phyloP scores from a whole-genome alignment of 2,329 filamentous ascomycete species.

The Xylaria sp. region DNA sequence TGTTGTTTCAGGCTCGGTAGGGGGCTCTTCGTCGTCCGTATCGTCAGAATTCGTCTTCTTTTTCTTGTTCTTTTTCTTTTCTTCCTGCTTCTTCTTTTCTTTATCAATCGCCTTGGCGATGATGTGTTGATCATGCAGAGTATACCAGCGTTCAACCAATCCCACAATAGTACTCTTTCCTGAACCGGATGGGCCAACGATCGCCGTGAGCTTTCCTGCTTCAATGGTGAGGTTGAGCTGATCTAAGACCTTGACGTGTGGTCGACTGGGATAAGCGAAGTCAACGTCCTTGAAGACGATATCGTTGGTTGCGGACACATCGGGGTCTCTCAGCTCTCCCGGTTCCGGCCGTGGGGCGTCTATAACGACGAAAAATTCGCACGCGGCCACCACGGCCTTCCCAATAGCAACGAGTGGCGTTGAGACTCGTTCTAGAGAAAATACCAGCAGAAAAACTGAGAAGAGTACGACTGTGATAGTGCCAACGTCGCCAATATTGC shows the following conservation, averaged over 20 bases:
- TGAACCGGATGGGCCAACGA: conserved; percentile 77
- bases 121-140: conserved; percentile 63
- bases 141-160: conserved; percentile 77
- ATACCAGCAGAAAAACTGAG: conserved; percentile 67
- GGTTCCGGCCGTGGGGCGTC: conserved; percentile 57
- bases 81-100: conserved; percentile 56
- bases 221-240: conserved; percentile 67
- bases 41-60: conserved; percentile 48
- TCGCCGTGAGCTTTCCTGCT: conserved; percentile 74
- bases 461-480: conserved; percentile 67
- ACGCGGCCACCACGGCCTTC: conserved; percentile 67
- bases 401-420: conserved; percentile 67
- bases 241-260: conserved; percentile 71
- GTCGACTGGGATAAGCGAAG: conserved; percentile 78
- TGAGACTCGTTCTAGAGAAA: conserved; percentile 66
- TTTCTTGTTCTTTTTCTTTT: conserved; percentile 52
- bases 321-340: conserved; percentile 57
- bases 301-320: conserved; percentile 61
- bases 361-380: conserved; percentile 67
- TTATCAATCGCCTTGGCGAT: conserved; percentile 62
- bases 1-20: conserved; percentile 47
- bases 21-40: conserved; percentile 43
- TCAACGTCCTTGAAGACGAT: conserved; percentile 71
- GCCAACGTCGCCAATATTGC: conserved; percentile 59
- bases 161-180: conserved; percentile 81